Evolutionary conservation across 495 filamentous ascomycete genomes (phyloP).

Genomic region (Venustampulla echinocandica): DNA sequence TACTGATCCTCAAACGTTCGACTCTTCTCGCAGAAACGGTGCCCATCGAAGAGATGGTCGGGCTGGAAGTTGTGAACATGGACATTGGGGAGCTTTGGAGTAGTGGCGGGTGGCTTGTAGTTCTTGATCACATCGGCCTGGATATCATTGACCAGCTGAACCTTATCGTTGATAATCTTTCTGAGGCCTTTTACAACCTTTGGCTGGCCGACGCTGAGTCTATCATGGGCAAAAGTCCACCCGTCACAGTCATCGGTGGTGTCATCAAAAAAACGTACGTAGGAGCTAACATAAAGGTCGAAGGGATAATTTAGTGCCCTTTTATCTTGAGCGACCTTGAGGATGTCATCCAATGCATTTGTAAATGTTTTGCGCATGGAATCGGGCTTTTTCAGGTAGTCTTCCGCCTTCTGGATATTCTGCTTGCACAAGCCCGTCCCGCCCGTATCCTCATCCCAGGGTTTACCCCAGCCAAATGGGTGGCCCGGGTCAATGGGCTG

Average conservation of each 20-base stretch:
- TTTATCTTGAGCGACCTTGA: neutral
- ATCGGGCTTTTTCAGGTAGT: neutral
- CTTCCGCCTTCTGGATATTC: neutral
- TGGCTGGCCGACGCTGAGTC: slow-evolving; percentile 1
- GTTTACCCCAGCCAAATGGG: neutral
- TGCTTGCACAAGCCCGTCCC: slow-evolving; percentile 2
- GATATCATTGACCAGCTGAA: neutral
- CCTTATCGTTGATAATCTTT: slow-evolving; percentile 1
- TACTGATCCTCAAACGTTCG: slow-evolving; percentile 5
- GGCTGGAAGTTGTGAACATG: neutral
- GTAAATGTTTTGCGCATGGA: neutral
- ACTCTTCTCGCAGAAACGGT: slow-evolving; percentile 8
- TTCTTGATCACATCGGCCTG: slow-evolving; percentile 6
- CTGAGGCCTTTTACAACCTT: slow-evolving; percentile 5
- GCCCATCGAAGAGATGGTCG: neutral
- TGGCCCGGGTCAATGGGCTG: neutral
- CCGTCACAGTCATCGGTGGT: slow-evolving; percentile 7
- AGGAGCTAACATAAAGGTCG: slow-evolving; percentile 8
- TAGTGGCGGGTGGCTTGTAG: neutral
- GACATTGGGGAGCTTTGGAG: neutral
- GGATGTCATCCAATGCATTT: neutral
- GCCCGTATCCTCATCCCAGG: slow-evolving; percentile 1
- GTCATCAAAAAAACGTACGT: slow-evolving; percentile 6
- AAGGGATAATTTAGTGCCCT: neutral
- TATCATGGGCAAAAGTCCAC: slow-evolving; percentile 4